Percentiles rank a stretch among this genome's conserved stretches.
Conservation (phyloP, 129 eudicot genomes). For the Flaveria trinervia region DNA sequence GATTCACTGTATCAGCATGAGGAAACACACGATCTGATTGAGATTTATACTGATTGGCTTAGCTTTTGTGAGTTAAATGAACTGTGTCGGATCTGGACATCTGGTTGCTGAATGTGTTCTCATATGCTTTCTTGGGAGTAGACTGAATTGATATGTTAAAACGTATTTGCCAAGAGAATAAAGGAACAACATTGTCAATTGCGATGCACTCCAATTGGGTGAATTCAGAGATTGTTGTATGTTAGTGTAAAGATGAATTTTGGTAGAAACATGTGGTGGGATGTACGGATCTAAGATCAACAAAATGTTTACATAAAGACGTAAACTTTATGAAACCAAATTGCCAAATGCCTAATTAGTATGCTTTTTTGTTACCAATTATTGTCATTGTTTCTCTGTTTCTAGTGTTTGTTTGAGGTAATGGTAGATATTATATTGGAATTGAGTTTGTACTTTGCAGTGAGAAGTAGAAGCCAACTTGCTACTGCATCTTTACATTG, state of each 20-base stretch:
- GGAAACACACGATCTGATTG: conserved; percentile 9
- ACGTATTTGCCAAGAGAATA: no score
- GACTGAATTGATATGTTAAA: no score
- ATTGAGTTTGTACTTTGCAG: background rate
- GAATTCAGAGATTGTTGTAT: background rate
- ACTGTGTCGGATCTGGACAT: conserved; percentile 18
- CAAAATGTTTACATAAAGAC: background rate
- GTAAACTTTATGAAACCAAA: no score
- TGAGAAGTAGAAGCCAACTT: conserved; percentile 16
- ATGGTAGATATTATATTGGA: background rate
- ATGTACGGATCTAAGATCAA: no score
- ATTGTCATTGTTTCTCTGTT: background rate
- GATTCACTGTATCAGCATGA: background rate
- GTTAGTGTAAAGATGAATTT: background rate
- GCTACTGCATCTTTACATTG: background rate
- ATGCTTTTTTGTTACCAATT: conserved; percentile 5
- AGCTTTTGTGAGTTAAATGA: background rate
- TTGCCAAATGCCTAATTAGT: background rate
- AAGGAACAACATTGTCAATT: background rate
- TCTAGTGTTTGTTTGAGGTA: background rate
- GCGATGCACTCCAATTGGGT: background rate
- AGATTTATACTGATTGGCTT: conserved; percentile 1
- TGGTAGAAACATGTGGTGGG: no score
- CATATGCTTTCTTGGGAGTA: no score
- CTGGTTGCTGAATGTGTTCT: conserved; percentile 13